Percentiles rank a stretch among this genome's conserved stretches.
phyloP scores from a whole-genome alignment of 768 basidiomycete species.

The Holtermannia corniformis region DNA sequence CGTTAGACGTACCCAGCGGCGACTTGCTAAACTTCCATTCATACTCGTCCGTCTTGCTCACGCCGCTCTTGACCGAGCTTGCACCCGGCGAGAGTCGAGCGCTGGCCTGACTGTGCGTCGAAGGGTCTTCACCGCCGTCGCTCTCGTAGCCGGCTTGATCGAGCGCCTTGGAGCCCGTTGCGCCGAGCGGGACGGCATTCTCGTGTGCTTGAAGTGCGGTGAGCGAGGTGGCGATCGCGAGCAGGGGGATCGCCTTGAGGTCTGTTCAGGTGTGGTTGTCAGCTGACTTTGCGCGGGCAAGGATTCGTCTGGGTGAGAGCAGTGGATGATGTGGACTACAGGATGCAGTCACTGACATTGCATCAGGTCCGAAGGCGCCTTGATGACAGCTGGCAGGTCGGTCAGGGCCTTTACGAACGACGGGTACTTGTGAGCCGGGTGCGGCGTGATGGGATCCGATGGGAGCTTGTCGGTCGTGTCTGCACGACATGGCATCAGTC shows the following conservation, averaged over 20 bases:
- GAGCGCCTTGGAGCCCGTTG: constrained; percentile 15
- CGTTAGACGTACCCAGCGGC: constrained; percentile 30
- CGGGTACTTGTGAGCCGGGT: constrained; percentile 40
- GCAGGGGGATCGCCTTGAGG: constrained; percentile 24
- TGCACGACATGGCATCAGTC: too few relatives aligned
- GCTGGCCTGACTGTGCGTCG: neutral
- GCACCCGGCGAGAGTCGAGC: neutral
- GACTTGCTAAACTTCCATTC: constrained; percentile 38
- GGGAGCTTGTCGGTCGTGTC: constrained; percentile 24
- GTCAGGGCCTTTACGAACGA: constrained; percentile 30
- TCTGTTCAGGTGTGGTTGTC: constrained; percentile 3
- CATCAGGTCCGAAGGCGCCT: constrained; percentile 34
- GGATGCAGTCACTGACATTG: too few relatives aligned
- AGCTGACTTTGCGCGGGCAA: neutral
- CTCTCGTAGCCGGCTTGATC: constrained; percentile 33
- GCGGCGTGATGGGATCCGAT: constrained; percentile 26
- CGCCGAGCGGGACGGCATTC: constrained; percentile 11
- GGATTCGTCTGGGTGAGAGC: too few relatives aligned
- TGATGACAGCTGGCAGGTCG: constrained; percentile 27
- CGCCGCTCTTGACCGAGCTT: constrained; percentile 1
- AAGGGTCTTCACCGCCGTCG: constrained; percentile 35
- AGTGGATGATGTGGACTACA: neutral
- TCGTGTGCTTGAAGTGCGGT: constrained; percentile 29
- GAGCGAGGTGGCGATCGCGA: constrained; percentile 22
- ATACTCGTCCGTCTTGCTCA: constrained; percentile 27